Percentiles rank a stretch among this genome's conserved stretches.
These are phyloP conservation scores for Funneliformis mosseae DNA, from an alignment of 192 early-diverging fungal genomes.

Conservation along the genomic window DNA sequence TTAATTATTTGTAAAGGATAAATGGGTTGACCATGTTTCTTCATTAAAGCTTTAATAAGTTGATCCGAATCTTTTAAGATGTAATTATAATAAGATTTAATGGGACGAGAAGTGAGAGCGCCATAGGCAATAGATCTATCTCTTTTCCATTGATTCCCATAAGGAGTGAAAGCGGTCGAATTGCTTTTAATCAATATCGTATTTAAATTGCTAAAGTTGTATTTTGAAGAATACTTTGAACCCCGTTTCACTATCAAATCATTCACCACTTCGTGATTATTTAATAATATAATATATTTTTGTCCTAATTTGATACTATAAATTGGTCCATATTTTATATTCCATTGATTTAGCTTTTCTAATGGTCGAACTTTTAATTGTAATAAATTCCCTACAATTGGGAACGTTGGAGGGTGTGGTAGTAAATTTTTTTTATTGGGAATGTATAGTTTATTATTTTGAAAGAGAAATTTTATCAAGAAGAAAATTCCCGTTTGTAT, in stretches of 20 bases:
- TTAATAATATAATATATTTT: neutral
- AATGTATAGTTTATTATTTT: too few species aligned
- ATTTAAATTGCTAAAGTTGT: neutral
- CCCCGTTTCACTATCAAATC: neutral
- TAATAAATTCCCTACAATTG: neutral
- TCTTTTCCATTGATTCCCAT: conserved; percentile 15
- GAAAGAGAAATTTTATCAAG: too few species aligned
- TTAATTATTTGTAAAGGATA: neutral
- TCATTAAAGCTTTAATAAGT: neutral
- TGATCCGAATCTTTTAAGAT: neutral
- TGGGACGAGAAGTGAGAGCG: neutral
- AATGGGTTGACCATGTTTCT: neutral
- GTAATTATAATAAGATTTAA: neutral
- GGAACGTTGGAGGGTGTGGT: neutral
- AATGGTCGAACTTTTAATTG: neutral
- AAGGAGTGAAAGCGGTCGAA: neutral
- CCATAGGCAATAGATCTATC: neutral
- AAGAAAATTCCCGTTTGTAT: too few species aligned
- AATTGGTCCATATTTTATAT: neutral
- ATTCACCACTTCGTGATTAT: conserved; percentile 4
- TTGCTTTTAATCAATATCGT: neutral
- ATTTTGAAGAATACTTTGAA: neutral
- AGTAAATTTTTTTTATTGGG: neutral
- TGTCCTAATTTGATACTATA: neutral
- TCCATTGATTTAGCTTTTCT: neutral